These are phyloP conservation scores for Fusarium napiforme DNA, from an alignment of 2,329 filamentous ascomycete genomes.

Conservation along the genomic window DNA sequence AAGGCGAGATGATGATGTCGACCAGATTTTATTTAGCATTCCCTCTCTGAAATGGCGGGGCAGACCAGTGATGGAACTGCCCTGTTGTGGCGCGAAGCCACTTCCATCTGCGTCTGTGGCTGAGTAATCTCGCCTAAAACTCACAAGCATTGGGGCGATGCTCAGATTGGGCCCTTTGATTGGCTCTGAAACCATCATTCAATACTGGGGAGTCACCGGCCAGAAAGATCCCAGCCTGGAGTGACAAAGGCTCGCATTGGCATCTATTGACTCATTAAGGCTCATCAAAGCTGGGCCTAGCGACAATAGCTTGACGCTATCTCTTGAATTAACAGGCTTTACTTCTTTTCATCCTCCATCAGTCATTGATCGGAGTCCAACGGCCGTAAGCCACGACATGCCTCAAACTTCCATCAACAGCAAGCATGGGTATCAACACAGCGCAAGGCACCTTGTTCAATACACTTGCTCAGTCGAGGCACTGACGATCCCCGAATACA, in stretches of 20 bases:
- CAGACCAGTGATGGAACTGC: constrained; percentile 28
- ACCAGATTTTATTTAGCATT: constrained; percentile 42
- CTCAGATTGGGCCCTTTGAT: constrained; percentile 15
- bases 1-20: constrained; percentile 34
- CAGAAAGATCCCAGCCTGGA: not conserved
- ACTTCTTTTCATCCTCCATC: not conserved
- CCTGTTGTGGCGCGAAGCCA: constrained; percentile 17
- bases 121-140: constrained; percentile 32
- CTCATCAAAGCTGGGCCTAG: constrained; percentile 5
- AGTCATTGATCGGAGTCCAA: not conserved
- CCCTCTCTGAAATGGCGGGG: constrained; percentile 38
- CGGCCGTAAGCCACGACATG: not conserved
- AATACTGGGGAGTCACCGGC: constrained; percentile 27
- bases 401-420: not conserved
- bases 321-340: not conserved
- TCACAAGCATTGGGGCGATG: not conserved
- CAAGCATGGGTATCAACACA: not conserved
- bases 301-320: not conserved
- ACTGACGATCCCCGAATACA: not conserved
- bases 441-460: not conserved
- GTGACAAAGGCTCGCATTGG: not conserved
- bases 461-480: not conserved
- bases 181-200: not conserved
- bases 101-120: constrained; percentile 15
- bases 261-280: constrained; percentile 10